Percentiles rank a stretch among this genome's conserved stretches.
These are phyloP conservation scores for Komagataella ulmi DNA, from an alignment of 805 yeast genomes.

Conservation along the genomic window DNA sequence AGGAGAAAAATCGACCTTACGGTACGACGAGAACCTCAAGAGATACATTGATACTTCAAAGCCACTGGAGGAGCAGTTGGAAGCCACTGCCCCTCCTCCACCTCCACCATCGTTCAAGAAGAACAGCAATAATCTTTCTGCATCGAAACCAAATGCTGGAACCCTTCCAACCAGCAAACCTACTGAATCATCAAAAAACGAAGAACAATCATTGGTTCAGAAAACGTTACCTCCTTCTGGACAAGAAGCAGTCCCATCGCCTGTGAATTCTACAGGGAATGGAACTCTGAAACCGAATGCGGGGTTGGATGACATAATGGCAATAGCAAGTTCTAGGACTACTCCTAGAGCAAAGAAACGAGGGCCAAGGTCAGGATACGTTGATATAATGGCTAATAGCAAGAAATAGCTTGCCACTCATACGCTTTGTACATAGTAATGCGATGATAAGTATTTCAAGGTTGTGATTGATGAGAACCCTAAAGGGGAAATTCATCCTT, in stretches of 20 bases:
- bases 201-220: conserved; percentile 21
- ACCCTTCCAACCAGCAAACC: conserved; percentile 26
- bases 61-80: conserved; percentile 49
- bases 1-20: conserved; percentile 64
- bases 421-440: neutral
- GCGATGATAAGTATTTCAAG: neutral
- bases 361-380: conserved; percentile 46
- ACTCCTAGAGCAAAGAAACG: conserved; percentile 33
- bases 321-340: conserved; percentile 15
- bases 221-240: conserved; percentile 20
- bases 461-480: neutral
- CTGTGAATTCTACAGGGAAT: conserved; percentile 16
- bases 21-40: conserved; percentile 70
- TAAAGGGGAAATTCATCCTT: neutral
- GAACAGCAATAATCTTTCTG: conserved; percentile 19
- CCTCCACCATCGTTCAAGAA: conserved; percentile 23
- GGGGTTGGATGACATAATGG: conserved; percentile 14
- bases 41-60: conserved; percentile 76
- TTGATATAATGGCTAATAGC: conserved; percentile 41
- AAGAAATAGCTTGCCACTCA: neutral
- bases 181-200: conserved; percentile 12
- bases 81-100: conserved; percentile 50
- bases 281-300: conserved; percentile 8
- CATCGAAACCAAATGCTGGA: conserved; percentile 12
- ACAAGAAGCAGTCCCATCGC: conserved; percentile 17